Evolutionary conservation across 108 stramenopile species (phyloP).

Genomic region (Nitzschia palea): DNA sequence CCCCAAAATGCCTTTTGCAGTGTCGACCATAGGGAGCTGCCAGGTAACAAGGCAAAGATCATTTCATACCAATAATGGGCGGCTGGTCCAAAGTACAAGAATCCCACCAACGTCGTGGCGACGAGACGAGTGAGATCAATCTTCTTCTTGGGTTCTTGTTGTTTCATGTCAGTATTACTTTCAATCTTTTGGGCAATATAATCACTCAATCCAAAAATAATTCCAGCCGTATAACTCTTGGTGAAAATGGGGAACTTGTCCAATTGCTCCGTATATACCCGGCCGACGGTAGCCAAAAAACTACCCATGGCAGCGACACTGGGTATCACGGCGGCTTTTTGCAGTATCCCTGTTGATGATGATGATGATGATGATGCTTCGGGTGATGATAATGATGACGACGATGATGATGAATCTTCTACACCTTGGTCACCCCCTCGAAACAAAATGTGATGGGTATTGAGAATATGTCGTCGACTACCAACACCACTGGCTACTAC

Average conservation of each 20-base stretch:
- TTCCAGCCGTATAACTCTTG: conserved; percentile 74
- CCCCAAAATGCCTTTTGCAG: conserved; percentile 81
- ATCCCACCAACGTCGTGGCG: conserved; percentile 59
- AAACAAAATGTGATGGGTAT: neutral
- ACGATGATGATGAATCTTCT: too few relatives aligned
- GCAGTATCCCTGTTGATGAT: too few relatives aligned
- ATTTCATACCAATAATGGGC: conserved; percentile 83
- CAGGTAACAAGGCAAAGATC: conserved; percentile 65
- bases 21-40: conserved; percentile 61
- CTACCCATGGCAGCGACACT: neutral
- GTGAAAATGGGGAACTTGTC: conserved; percentile 65
- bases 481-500: too few relatives aligned
- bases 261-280: neutral
- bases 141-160: neutral
- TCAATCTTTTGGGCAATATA: conserved; percentile 75
- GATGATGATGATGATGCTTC: too few relatives aligned
- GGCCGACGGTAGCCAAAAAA: neutral
- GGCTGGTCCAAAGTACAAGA: conserved; percentile 85
- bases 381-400: too few relatives aligned
- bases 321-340: neutral
- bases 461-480: neutral
- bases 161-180: conserved; percentile 9
- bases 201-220: conserved; percentile 76
- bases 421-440: neutral
- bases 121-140: conserved; percentile 42